Conservation (phyloP, 1,284 basidiomycete species). For the Cyathus pygmaeus region DNA sequence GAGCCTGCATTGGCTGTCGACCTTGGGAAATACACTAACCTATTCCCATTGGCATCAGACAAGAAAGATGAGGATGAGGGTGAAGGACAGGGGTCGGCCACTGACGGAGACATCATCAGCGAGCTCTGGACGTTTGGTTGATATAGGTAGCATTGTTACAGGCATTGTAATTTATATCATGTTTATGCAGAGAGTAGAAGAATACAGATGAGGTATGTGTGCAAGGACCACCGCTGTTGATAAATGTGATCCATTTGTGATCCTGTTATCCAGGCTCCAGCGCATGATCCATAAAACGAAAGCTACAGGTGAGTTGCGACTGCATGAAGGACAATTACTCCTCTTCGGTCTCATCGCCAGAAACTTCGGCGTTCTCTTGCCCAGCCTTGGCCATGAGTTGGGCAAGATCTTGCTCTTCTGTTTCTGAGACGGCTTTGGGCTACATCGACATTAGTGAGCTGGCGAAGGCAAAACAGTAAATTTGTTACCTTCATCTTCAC, state of each 20-base stretch:
- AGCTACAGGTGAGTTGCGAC: too few relatives aligned
- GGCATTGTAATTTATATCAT: too few relatives aligned
- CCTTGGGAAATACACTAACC: slow-evolving; percentile 32
- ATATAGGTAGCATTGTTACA: neutral
- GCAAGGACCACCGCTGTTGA: too few relatives aligned
- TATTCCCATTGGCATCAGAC: slow-evolving; percentile 26
- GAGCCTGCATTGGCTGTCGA: slow-evolving; percentile 76
- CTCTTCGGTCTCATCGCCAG: slow-evolving; percentile 92
- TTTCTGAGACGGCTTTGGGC: slow-evolving; percentile 98
- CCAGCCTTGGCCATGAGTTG: slow-evolving; percentile 94
- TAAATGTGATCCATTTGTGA: too few relatives aligned
- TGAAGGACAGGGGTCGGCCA: slow-evolving; percentile 8
- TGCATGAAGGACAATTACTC: slow-evolving; percentile 39
- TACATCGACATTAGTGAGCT: slow-evolving; percentile 37
- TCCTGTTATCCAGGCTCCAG: too few relatives aligned
- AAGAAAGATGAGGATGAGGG: slow-evolving; percentile 13
- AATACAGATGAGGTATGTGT: too few relatives aligned
- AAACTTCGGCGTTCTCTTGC: slow-evolving; percentile 93
- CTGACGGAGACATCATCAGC: slow-evolving; percentile 39
- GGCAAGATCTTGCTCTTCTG: slow-evolving; percentile 94
- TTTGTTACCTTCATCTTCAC: slow-evolving; percentile 94
- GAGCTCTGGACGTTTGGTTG: slow-evolving; percentile 52
- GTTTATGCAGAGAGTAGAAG: too few relatives aligned
- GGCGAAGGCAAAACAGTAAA: neutral
- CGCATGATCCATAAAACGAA: too few relatives aligned